Evolutionary conservation across 345 rosid species (phyloP).

Genomic region (Brassica rapa): DNA sequence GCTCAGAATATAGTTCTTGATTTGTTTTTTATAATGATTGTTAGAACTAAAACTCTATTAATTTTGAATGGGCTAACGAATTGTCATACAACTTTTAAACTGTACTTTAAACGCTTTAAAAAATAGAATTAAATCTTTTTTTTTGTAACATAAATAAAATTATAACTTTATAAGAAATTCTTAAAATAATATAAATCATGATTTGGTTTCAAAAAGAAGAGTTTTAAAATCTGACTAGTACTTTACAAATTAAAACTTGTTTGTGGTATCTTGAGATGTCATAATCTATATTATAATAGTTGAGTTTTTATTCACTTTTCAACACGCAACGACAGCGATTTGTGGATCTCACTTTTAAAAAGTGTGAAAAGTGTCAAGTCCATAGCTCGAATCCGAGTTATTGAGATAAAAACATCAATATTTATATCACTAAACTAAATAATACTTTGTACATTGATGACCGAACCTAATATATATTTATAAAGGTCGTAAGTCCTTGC

Average conservation of each 20-base stretch:
- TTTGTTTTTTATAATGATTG: background rate
- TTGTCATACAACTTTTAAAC: background rate
- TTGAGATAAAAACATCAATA: too few relatives aligned
- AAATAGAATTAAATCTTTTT: background rate
- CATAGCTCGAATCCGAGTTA: too few relatives aligned
- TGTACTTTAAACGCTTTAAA: background rate
- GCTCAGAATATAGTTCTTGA: background rate
- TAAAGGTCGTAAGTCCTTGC: too few relatives aligned
- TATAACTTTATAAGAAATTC: background rate
- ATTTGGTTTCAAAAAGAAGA: background rate
- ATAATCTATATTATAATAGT: background rate
- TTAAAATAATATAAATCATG: background rate
- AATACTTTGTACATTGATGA: too few relatives aligned
- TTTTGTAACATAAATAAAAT: too few relatives aligned
- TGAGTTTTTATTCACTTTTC: too few relatives aligned
- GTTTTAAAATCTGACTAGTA: background rate
- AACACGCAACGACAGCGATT: too few relatives aligned
- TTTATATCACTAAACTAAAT: too few relatives aligned
- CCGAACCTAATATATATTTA: too few relatives aligned
- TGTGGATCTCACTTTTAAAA: too few relatives aligned
- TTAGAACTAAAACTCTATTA: background rate
- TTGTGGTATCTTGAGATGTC: background rate
- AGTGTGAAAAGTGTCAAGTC: too few relatives aligned
- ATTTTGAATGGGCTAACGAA: background rate
- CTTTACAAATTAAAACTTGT: background rate